Base-by-base conservation (phyloP, 1,139 yeast genomes). In the Geotrichum klebahnii region DNA sequence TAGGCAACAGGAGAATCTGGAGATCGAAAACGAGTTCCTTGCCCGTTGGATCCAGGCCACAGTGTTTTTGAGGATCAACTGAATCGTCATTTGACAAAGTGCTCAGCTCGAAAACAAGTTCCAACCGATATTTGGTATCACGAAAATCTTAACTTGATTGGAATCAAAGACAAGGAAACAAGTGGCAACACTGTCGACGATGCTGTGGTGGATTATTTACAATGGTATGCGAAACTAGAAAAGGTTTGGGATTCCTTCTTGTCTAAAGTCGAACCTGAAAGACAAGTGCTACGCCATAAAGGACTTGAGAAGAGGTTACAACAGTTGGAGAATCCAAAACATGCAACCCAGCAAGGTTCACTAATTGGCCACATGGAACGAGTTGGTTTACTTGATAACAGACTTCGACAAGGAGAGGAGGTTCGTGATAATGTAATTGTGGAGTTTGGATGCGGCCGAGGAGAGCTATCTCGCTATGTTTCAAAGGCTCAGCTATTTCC, bases 361-460 rank as follows among this genome's bases (percentile, higher is more conserved):
- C 66, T 89, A 52, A 83, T 86, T 19, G 90, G 88, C 3, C 85
- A 85, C 55, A 66, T 89, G 62, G 72, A 76, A 29, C 63, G 68
- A 3, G 58, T 66, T n/a, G 67, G 66, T 0, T 61, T 82, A 26
- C 66, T 82, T 28, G 67, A 68, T 1, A 28, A 37, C 37, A 44
- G 64, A 2, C 22, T 24, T 24, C 9, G 3, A 9, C 5, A 38
- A 14, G 33, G 33, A 38, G 22, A 12, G 2, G n/a, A 10, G 16
- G n/a, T n/a, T n/a, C 14, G 31, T 16, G 59, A 69, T 3, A 60
- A 63, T 36, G 69, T 76, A 46, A 78, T 81, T 59, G 65, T 85
- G 23, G 97, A 89, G 65, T 88, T 87, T 70, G 97, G 97, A 0
- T 85, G 95, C 64, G 97, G 97, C 0, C 78, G 90, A 54, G 96